Conservation (phyloP, 148 eudicot species). For the Salicornia ramosissima region DNA sequence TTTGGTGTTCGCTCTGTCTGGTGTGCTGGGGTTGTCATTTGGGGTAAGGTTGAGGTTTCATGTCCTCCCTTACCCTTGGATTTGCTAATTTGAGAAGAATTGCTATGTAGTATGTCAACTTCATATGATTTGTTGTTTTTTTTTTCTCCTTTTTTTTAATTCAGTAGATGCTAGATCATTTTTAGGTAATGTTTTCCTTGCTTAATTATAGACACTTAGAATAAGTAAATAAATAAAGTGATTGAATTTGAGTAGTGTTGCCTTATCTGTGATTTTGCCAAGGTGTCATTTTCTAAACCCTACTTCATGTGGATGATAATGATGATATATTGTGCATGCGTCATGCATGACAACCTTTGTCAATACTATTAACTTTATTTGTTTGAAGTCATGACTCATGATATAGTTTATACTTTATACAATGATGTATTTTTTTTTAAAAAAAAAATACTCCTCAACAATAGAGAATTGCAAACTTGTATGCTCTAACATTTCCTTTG, state of each 20-base stretch:
- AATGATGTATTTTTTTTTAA: no score
- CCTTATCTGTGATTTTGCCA: background rate
- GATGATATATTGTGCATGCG: no score
- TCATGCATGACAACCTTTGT: no score
- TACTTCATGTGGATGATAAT: no score
- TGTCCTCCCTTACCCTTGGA: conserved; percentile 14
- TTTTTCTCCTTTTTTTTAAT: no score
- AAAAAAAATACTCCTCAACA: no score
- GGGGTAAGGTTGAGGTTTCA: conserved; percentile 4
- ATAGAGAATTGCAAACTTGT: no score
- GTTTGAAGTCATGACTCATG: no score
- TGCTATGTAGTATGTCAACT: conserved; percentile 9
- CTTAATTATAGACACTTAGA: background rate
- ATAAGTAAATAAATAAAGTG: conserved; percentile 23
- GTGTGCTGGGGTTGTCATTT: conserved; percentile 11
- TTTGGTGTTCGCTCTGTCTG: background rate
- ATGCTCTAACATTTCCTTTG: no score
- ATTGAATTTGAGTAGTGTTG: background rate
- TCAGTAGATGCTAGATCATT: conserved; percentile 19
- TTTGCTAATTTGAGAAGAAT: background rate
- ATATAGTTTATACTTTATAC: no score
- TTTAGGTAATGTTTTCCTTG: conserved; percentile 15
- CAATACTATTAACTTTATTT: no score
- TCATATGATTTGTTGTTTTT: conserved; percentile 6
- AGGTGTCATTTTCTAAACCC: background rate